Percentiles rank a stretch among this genome's conserved stretches.
These are phyloP conservation scores for Exophiala aquamarina DNA, from an alignment of 2,329 filamentous ascomycete species.

Conservation along the genomic window DNA sequence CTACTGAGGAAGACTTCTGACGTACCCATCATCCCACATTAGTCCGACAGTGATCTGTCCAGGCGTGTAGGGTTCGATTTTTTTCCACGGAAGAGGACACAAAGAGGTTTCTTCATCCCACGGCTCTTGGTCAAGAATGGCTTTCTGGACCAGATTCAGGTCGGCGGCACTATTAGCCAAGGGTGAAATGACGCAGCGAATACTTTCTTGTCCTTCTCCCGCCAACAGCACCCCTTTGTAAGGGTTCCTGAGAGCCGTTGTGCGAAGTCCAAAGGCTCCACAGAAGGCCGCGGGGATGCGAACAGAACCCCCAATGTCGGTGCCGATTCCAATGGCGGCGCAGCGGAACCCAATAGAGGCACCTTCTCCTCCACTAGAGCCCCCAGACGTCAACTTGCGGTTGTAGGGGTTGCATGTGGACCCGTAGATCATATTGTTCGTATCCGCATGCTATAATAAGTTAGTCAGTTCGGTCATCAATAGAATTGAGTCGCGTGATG, in stretches of 20 bases:
- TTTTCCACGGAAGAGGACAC: slow-evolving; percentile 52
- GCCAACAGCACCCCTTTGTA: slow-evolving; percentile 9
- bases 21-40: slow-evolving; percentile 63
- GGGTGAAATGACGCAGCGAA: slow-evolving; percentile 54
- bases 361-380: slow-evolving; percentile 58
- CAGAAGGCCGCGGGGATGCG: slow-evolving; percentile 36
- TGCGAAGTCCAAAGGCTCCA: slow-evolving; percentile 37
- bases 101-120: slow-evolving; percentile 55
- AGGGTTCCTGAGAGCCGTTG: slow-evolving; percentile 44
- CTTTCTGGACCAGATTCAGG: slow-evolving; percentile 43
- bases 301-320: slow-evolving; percentile 38
- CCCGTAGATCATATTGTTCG: slow-evolving; percentile 38
- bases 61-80: neutral
- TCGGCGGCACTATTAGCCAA: slow-evolving; percentile 54
- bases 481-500: neutral
- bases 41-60: slow-evolving; percentile 56
- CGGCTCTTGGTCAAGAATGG: slow-evolving; percentile 44
- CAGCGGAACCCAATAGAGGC: slow-evolving; percentile 54
- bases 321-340: slow-evolving; percentile 54
- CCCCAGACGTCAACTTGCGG: slow-evolving; percentile 50
- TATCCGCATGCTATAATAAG: slow-evolving; percentile 32
- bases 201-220: slow-evolving; percentile 25
- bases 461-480: neutral
- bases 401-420: slow-evolving; percentile 56
- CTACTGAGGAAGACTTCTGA: neutral